Percentiles rank a stretch among this genome's conserved stretches.
Conservation (phyloP, 495 filamentous ascomycete species). For the Pseudevernia furfuracea region DNA sequence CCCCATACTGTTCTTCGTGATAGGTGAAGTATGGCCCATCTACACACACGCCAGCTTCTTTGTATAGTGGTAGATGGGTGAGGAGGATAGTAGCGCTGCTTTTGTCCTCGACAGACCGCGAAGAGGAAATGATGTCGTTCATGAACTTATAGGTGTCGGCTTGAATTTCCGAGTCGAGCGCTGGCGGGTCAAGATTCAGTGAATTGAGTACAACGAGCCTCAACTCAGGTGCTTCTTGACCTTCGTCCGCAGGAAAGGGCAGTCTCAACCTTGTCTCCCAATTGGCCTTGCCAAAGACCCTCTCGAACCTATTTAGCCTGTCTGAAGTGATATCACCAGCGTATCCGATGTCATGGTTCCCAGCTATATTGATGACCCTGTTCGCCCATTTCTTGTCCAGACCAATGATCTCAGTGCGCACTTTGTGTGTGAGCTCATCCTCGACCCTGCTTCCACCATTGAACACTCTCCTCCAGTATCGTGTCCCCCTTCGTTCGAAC, state of each 20-base stretch:
- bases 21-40: slow-evolving; percentile 77
- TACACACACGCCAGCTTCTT: slow-evolving; percentile 71
- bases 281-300: slow-evolving; percentile 73
- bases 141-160: slow-evolving; percentile 67
- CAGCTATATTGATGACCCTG: slow-evolving; percentile 78
- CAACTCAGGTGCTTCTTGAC: slow-evolving; percentile 48
- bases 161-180: slow-evolving; percentile 55
- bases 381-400: slow-evolving; percentile 56
- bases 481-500: slow-evolving; percentile 58
- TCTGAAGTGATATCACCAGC: slow-evolving; percentile 73
- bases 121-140: slow-evolving; percentile 59
- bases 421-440: slow-evolving; percentile 45
- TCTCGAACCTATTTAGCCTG: slow-evolving; percentile 70
- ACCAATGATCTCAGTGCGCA: slow-evolving; percentile 31
- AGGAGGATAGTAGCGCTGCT: slow-evolving; percentile 72
- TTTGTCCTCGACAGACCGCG: slow-evolving; percentile 56
- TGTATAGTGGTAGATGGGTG: slow-evolving; percentile 88
- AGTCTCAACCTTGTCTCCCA: slow-evolving; percentile 75
- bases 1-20: slow-evolving; percentile 46
- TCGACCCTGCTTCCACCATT: slow-evolving; percentile 56
- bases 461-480: slow-evolving; percentile 84
- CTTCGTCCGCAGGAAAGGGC: slow-evolving; percentile 27
- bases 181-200: slow-evolving; percentile 84
- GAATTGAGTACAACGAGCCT: slow-evolving; percentile 82
- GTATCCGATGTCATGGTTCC: slow-evolving; percentile 96